Evolutionary conservation across 805 yeast species (phyloP).

Genomic region (Alloascoidea africana): DNA sequence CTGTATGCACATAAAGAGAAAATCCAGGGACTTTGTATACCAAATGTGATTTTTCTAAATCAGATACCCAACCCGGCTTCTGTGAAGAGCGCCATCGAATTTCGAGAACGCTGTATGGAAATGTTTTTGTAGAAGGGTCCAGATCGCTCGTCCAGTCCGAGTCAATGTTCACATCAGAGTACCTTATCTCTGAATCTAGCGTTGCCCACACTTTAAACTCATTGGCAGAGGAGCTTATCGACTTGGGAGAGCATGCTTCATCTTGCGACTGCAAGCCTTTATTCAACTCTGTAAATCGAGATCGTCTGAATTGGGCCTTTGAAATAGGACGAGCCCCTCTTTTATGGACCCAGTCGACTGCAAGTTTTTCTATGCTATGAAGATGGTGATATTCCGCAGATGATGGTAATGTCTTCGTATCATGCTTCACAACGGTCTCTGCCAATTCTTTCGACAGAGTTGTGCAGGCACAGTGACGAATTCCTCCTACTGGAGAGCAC

Average conservation of each 20-base stretch:
- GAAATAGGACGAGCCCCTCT: conserved; percentile 15
- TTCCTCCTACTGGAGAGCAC: conserved; percentile 22
- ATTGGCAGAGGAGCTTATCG: conserved; percentile 4
- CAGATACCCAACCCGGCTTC: conserved; percentile 21
- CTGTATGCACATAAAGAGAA: conserved; percentile 20
- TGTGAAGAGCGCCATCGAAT: conserved; percentile 25
- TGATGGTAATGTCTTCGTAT: conserved; percentile 6
- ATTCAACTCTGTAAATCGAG: conserved; percentile 10
- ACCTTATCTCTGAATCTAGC: conserved; percentile 14
- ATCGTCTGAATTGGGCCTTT: conserved; percentile 11
- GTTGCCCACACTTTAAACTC: conserved; percentile 19
- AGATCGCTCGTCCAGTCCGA: too few species aligned
- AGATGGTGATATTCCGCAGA: conserved; percentile 2
- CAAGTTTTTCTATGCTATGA: conserved; percentile 11
- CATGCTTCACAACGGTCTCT: conserved; percentile 1
- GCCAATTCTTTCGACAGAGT: conserved; percentile 2
- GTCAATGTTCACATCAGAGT: conserved; percentile 4
- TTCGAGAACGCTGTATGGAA: conserved; percentile 36
- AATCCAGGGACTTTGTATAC: conserved; percentile 29
- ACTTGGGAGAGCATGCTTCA: background rate
- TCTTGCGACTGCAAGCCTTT: background rate
- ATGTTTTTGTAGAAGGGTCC: conserved; percentile 10
- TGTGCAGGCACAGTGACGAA: conserved; percentile 15
- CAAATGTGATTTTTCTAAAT: conserved; percentile 30
- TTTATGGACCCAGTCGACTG: conserved; percentile 19